Conservation (phyloP, 1,284 basidiomycete species). For the Quambalaria eucalypti region DNA sequence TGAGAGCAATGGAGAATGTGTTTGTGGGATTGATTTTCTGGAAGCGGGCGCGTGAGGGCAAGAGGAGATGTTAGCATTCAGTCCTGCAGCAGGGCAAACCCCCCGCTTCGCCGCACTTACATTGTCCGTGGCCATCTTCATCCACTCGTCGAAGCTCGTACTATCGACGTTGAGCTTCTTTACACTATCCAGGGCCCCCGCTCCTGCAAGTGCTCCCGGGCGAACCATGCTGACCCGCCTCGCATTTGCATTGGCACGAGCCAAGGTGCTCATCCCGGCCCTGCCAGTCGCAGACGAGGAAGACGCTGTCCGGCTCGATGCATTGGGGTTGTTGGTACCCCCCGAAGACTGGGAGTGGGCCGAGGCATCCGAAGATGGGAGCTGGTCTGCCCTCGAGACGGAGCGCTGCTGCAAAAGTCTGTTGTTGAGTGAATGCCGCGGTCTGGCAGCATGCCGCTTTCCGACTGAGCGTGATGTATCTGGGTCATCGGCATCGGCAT, state of each 20-base stretch:
- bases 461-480: too few species aligned
- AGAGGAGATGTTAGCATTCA: background rate
- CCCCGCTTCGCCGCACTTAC: conserved; percentile 52
- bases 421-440: too few species aligned
- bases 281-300: background rate
- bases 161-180: conserved; percentile 33
- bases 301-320: background rate
- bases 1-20: conserved; percentile 94
- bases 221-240: background rate
- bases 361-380: background rate
- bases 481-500: too few species aligned
- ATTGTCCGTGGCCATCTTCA: conserved; percentile 99
- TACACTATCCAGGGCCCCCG: background rate
- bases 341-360: background rate
- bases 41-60: background rate
- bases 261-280: background rate
- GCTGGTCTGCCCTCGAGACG: too few species aligned
- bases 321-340: background rate
- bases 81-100: background rate
- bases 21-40: conserved; percentile 99
- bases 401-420: too few species aligned
- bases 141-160: conserved; percentile 74
- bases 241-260: background rate
- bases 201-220: background rate
- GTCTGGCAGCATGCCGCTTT: too few species aligned